Percentiles rank a stretch among this genome's conserved stretches.
These are phyloP conservation scores for Margaritispora aquatica DNA, from an alignment of 495 filamentous ascomycete genomes.

Conservation along the genomic window DNA sequence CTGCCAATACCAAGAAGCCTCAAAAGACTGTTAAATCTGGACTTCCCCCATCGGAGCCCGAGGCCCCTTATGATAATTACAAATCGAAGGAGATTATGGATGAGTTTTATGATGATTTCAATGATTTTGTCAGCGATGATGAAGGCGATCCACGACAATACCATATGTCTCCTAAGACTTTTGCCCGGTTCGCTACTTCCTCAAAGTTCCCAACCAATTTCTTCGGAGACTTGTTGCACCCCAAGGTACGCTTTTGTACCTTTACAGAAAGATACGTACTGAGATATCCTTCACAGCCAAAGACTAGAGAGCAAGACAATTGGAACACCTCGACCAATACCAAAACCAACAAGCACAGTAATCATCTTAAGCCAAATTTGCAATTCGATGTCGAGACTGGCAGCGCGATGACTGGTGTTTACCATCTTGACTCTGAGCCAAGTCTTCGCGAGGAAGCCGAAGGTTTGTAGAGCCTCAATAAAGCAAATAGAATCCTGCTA, in stretches of 20 bases:
- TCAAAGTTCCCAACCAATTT: not conserved
- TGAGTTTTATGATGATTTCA: slow-evolving; percentile 12
- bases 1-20: not conserved
- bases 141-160: slow-evolving; percentile 17
- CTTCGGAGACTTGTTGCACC: not conserved
- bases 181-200: slow-evolving; percentile 19
- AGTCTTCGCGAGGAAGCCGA: not conserved
- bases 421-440: not conserved
- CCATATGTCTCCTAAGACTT: slow-evolving; percentile 15
- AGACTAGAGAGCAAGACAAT: not conserved
- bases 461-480: not conserved
- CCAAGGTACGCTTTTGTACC: not conserved
- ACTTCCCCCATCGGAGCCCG: not conserved
- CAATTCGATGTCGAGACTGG: slow-evolving; percentile 17
- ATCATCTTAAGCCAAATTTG: not conserved
- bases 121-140: slow-evolving; percentile 7
- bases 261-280: not conserved
- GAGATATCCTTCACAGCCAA: not conserved
- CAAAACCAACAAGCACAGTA: not conserved
- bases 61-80: not conserved
- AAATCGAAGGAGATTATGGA: slow-evolving; percentile 3
- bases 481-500: no score
- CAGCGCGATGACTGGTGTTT: slow-evolving; percentile 7
- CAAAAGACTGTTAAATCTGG: not conserved
- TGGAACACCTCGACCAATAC: no score